phyloP scores from a whole-genome alignment of 306 rosid genomes.

The Mimosa bimucronata region DNA sequence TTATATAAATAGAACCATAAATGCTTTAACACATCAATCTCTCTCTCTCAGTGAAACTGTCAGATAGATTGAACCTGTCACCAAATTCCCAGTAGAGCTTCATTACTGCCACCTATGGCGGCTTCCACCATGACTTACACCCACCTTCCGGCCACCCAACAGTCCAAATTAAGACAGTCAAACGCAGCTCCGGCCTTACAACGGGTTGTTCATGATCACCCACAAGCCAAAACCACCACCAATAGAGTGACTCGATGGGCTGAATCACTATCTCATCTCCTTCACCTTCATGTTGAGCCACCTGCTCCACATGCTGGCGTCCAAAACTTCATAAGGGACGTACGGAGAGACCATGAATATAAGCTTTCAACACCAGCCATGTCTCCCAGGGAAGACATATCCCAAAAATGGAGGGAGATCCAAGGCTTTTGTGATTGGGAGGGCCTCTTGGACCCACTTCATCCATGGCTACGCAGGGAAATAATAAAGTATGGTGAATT shows the following conservation, averaged over 20 bases:
- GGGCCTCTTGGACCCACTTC: conserved; percentile 57
- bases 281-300: conserved; percentile 51
- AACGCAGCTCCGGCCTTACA: conserved; percentile 36
- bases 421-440: conserved; percentile 61
- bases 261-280: conserved; percentile 54
- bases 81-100: not conserved
- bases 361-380: conserved; percentile 53
- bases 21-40: not conserved
- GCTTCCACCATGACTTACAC: conserved; percentile 33
- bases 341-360: conserved; percentile 23
- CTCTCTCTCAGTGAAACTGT: not conserved
- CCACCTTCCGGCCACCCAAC: conserved; percentile 26
- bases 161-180: not conserved
- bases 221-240: conserved; percentile 36
- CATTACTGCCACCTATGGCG: conserved; percentile 38
- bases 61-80: not conserved
- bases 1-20: not conserved
- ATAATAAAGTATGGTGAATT: conserved; percentile 77
- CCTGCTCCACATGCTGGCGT: conserved; percentile 28
- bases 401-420: conserved; percentile 57
- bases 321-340: conserved; percentile 15
- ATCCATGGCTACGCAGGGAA: conserved; percentile 63
- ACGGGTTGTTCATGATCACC: conserved; percentile 32
- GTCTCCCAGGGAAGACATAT: conserved; percentile 63
- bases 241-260: conserved; percentile 40